Percentiles rank a stretch among this genome's conserved stretches.
These are phyloP conservation scores for Tylopilus sp. DNA, from an alignment of 768 basidiomycete genomes.

Conservation along the genomic window DNA sequence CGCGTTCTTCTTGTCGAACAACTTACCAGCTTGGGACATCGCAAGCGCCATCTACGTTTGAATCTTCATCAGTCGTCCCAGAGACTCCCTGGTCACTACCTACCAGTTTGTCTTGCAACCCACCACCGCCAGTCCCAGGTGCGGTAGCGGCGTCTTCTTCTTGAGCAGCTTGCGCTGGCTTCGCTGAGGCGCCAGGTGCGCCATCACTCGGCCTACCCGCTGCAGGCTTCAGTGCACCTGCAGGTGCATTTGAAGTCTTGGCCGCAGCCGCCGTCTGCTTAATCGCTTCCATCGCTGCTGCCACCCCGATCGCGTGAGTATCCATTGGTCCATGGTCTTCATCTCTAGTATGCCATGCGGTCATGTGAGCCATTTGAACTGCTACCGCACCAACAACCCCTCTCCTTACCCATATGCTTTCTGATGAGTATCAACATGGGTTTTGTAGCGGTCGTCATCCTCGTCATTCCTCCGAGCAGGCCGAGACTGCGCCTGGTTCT, in stretches of 20 bases:
- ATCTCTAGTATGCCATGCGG: slow-evolving; percentile 3
- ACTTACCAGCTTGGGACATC: slow-evolving; percentile 31
- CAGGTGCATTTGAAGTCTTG: slow-evolving; percentile 10
- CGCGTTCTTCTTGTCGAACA: slow-evolving; percentile 32
- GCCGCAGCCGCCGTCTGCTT: slow-evolving; percentile 21
- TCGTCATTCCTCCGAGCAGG: not conserved
- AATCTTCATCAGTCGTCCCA: not conserved
- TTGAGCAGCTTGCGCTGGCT: not conserved
- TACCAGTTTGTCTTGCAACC: slow-evolving; percentile 31
- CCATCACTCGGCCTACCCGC: slow-evolving; percentile 1
- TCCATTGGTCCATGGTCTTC: slow-evolving; percentile 27
- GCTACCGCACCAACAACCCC: too few relatives aligned
- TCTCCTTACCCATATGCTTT: slow-evolving; percentile 31
- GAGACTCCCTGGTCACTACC: not conserved
- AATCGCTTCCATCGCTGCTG: slow-evolving; percentile 31
- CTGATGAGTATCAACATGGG: slow-evolving; percentile 26
- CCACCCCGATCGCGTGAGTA: slow-evolving; percentile 23
- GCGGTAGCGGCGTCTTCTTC: slow-evolving; percentile 11
- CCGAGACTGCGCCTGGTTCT: slow-evolving; percentile 12
- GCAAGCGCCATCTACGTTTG: slow-evolving; percentile 24
- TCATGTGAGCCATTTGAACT: not conserved
- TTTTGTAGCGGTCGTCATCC: slow-evolving; percentile 13
- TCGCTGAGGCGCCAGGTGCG: slow-evolving; percentile 1
- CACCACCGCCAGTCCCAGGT: slow-evolving; percentile 20
- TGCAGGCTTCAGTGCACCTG: slow-evolving; percentile 14